Conservation (phyloP, 2,329 filamentous ascomycete genomes). For the Geosmithia putterillii region DNA sequence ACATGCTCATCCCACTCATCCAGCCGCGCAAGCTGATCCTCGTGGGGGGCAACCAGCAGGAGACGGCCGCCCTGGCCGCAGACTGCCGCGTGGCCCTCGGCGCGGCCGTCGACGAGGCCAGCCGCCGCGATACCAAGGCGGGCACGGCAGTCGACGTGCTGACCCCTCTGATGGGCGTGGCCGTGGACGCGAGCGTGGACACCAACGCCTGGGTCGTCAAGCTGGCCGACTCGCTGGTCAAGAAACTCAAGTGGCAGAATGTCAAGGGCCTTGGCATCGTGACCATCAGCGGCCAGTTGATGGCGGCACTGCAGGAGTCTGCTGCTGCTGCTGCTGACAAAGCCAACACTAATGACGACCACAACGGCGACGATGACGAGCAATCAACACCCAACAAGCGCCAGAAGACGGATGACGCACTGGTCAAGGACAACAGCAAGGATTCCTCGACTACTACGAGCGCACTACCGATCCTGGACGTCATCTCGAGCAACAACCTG, state of each 20-base stretch:
- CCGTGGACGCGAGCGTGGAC: conserved; percentile 85
- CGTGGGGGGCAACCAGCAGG: conserved; percentile 66
- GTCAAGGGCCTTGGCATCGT: conserved; percentile 84
- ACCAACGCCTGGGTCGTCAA: conserved; percentile 97
- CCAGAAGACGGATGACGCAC: conserved; percentile 6
- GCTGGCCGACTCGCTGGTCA: conserved; percentile 72
- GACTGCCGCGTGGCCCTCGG: conserved; percentile 63
- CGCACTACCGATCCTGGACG: conserved; percentile 35
- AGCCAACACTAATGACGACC: conserved; percentile 6
- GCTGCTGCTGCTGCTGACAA: neutral
- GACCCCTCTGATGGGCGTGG: conserved; percentile 61
- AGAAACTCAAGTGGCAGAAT: conserved; percentile 87
- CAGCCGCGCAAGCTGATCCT: conserved; percentile 89
- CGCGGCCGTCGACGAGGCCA: conserved; percentile 29
- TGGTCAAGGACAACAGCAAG: conserved; percentile 5
- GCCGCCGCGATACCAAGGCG: neutral
- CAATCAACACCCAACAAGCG: conserved; percentile 25
- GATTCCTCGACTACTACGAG: conserved; percentile 2
- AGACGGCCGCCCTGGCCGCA: conserved; percentile 66
- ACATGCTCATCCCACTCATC: conserved; percentile 90
- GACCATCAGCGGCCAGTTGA: conserved; percentile 68
- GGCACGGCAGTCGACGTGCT: conserved; percentile 55
- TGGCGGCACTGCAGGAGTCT: conserved; percentile 14
- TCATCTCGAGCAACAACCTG: conserved; percentile 44
- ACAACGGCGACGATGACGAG: conserved; percentile 24